Evolutionary conservation across 352 stramenopile genomes (phyloP).

Genomic region (Globisporangium radiosum): DNA sequence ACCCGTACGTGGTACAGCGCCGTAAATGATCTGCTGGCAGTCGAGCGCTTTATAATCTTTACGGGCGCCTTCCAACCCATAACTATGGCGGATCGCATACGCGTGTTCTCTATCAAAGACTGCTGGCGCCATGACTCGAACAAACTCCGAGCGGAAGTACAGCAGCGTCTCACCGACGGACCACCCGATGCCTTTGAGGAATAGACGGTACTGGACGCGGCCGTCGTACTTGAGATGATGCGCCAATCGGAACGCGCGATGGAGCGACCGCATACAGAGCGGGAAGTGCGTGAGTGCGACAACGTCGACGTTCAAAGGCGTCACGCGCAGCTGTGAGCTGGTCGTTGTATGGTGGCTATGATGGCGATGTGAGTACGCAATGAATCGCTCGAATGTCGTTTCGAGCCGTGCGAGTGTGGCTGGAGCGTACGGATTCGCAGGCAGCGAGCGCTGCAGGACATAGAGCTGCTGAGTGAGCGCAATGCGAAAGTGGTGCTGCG

Average conservation of each 20-base stretch:
- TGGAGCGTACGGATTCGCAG: conserved; percentile 19
- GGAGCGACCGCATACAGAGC: conserved; percentile 74
- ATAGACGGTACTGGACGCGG: conserved; percentile 76
- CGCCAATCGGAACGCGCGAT: conserved; percentile 61
- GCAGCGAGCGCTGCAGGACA: conserved; percentile 37
- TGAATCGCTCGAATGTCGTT: conserved; percentile 31
- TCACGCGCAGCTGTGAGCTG: conserved; percentile 17
- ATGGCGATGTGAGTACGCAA: conserved; percentile 17
- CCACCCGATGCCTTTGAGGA: conserved; percentile 80
- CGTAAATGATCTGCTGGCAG: conserved; percentile 53
- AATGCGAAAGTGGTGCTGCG: conserved; percentile 31
- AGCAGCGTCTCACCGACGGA: conserved; percentile 68
- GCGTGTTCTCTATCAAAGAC: conserved; percentile 82
- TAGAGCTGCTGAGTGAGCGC: conserved; percentile 28
- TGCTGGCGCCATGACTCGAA: conserved; percentile 37
- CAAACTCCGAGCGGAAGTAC: conserved; percentile 77
- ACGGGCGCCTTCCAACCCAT: conserved; percentile 70
- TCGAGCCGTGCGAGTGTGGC: conserved; percentile 27
- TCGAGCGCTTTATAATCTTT: conserved; percentile 61
- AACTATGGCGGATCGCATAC: conserved; percentile 86
- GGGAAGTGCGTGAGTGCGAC: conserved; percentile 55
- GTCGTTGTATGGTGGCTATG: conserved; percentile 12
- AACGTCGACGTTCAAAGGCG: conserved; percentile 46
- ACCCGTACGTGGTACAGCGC: conserved; percentile 37
- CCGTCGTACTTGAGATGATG: conserved; percentile 86